Percentiles rank a stretch among this genome's conserved stretches.
phyloP scores from a whole-genome alignment of 345 rosid species.

The Salix purpurea region DNA sequence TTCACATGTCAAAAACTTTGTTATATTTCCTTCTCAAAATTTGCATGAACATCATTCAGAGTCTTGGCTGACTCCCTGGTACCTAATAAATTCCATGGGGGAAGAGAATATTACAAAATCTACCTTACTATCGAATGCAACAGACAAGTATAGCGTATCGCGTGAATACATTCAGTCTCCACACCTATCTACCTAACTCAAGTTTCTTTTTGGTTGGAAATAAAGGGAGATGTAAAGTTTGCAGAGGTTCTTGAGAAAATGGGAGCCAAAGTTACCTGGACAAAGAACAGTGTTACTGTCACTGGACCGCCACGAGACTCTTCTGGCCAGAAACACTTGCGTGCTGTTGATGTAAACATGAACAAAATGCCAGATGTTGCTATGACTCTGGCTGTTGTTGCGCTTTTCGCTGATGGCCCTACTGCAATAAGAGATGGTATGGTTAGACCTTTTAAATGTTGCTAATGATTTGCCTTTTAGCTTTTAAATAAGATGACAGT shows the following conservation, averaged over 20 bases:
- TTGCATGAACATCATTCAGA: background rate
- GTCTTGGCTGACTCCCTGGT: background rate
- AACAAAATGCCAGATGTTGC: constrained; percentile 99
- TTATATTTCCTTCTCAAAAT: background rate
- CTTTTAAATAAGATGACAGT: background rate
- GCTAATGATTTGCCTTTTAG: background rate
- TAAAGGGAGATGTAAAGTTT: constrained; percentile 86
- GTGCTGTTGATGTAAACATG: constrained; percentile 86
- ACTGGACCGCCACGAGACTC: constrained; percentile 79
- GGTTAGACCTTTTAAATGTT: background rate
- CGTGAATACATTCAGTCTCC: background rate
- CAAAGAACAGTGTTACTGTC: constrained; percentile 85
- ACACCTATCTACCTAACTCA: background rate
- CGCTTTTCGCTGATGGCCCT: constrained; percentile 90
- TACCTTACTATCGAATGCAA: background rate
- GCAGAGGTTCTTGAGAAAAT: constrained; percentile 93
- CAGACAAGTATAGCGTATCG: background rate
- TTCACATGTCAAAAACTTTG: background rate
- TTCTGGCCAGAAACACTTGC: constrained; percentile 64
- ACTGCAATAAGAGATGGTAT: constrained; percentile 95
- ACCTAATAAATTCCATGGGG: background rate
- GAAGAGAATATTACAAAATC: background rate
- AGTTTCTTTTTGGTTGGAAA: constrained; percentile 2
- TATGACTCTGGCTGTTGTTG: constrained; percentile 95
- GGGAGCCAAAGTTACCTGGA: constrained; percentile 94